A percentile compares a stretch with the other conserved stretches of the same genome.
Evolutionary conservation across 208 protist species (phyloP).

Genomic region (Strigomonas culicis): DNA sequence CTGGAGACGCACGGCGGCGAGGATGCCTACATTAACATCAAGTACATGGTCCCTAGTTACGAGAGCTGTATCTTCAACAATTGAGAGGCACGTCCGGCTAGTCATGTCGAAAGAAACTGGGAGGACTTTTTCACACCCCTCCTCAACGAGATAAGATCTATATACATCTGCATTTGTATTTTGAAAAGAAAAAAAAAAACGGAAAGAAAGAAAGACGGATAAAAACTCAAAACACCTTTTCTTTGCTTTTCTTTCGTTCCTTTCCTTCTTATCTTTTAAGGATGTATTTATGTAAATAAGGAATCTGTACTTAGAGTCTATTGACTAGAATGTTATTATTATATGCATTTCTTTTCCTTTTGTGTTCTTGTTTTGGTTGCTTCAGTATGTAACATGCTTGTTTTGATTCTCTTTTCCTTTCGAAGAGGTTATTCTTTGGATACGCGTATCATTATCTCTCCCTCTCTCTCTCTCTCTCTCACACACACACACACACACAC

Average conservation of each 20-base stretch:
- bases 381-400: neutral
- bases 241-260: neutral
- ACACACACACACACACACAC: conserved; percentile 2
- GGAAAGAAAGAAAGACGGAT: neutral
- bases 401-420: conserved; percentile 2
- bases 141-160: conserved; percentile 1
- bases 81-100: too few relatives aligned
- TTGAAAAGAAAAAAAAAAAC: neutral
- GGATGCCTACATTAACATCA: conserved; percentile 95
- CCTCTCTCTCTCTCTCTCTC: conserved; percentile 3
- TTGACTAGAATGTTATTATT: conserved; percentile 1
- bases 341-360: conserved; percentile 5
- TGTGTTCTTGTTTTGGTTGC: conserved; percentile 9
- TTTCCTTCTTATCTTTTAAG: neutral
- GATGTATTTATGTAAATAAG: conserved; percentile 6
- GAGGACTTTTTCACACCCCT: conserved; percentile 10
- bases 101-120: too few relatives aligned
- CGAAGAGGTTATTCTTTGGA: neutral
- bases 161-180: neutral
- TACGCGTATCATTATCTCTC: neutral
- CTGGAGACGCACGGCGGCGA: conserved; percentile 90
- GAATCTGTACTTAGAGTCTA: conserved; percentile 12
- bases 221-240: neutral
- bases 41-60: conserved; percentile 95
- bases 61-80: conserved; percentile 86